These are phyloP conservation scores for Amyloporia xantha DNA, from an alignment of 768 basidiomycete species.

Conservation along the genomic window DNA sequence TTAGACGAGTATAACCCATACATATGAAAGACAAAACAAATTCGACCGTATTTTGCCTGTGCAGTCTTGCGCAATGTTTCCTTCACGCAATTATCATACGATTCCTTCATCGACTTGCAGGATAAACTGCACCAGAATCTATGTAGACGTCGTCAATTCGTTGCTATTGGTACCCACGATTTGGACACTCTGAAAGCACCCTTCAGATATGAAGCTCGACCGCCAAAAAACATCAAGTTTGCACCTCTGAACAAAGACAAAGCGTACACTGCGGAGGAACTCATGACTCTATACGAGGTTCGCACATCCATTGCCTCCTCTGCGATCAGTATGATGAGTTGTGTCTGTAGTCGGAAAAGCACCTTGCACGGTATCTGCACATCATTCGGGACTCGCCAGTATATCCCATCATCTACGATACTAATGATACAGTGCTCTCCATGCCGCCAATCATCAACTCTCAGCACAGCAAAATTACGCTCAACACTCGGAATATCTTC, in stretches of 20 bases:
- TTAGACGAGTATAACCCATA: neutral
- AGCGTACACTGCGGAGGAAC: slow-evolving; percentile 77
- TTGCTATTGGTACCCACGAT: slow-evolving; percentile 97
- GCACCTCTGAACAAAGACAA: slow-evolving; percentile 76
- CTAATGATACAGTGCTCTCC: slow-evolving; percentile 78
- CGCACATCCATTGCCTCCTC: slow-evolving; percentile 15
- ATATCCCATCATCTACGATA: slow-evolving; percentile 97
- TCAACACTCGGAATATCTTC: slow-evolving; percentile 91
- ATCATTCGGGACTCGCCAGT: slow-evolving; percentile 95
- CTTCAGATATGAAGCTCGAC: slow-evolving; percentile 78
- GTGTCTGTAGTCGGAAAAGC: slow-evolving; percentile 72
- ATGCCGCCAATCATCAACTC: slow-evolving; percentile 99
- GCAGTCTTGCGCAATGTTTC: slow-evolving; percentile 86
- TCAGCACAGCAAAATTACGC: slow-evolving; percentile 92
- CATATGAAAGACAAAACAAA: slow-evolving; percentile 54
- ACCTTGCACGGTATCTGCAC: slow-evolving; percentile 79
- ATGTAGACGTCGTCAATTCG: slow-evolving; percentile 82
- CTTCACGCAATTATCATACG: slow-evolving; percentile 85
- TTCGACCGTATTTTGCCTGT: slow-evolving; percentile 88
- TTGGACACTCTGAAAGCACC: slow-evolving; percentile 82
- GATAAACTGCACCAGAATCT: slow-evolving; percentile 98
- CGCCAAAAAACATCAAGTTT: slow-evolving; percentile 89
- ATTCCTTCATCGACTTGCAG: slow-evolving; percentile 98
- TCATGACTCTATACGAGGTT: slow-evolving; percentile 94
- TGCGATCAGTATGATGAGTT: slow-evolving; percentile 2